Evolutionary conservation across 108 stramenopile genomes (phyloP).

Genomic region (Hondaea fermentalgiana): DNA sequence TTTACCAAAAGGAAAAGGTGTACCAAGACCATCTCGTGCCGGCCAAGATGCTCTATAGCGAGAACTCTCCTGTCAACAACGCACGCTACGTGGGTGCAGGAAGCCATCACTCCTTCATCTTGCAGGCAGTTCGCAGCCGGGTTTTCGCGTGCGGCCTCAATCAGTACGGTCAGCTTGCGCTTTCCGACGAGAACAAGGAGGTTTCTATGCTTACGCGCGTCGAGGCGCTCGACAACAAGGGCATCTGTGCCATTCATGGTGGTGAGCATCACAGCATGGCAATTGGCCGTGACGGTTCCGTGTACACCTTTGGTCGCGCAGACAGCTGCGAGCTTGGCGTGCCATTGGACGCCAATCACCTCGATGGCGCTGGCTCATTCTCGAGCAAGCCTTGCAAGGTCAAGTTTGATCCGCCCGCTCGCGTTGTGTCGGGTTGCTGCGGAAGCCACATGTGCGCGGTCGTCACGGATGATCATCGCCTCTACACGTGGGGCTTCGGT

Average conservation of each 20-base stretch:
- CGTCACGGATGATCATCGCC: slow-evolving; percentile 52
- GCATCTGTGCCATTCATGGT: slow-evolving; percentile 57
- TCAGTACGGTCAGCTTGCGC: slow-evolving; percentile 80
- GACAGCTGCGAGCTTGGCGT: slow-evolving; percentile 76
- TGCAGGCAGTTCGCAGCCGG: slow-evolving; percentile 32
- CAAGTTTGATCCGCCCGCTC: background rate
- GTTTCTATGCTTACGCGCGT: slow-evolving; percentile 37
- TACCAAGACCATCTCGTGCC: slow-evolving; percentile 53
- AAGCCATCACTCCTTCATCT: slow-evolving; percentile 65
- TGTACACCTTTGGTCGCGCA: slow-evolving; percentile 68
- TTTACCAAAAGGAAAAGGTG: slow-evolving; percentile 22
- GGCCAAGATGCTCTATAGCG: slow-evolving; percentile 21
- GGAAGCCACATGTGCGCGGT: slow-evolving; percentile 59
- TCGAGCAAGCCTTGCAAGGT: background rate
- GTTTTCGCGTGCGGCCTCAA: slow-evolving; percentile 73
- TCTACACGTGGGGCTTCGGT: slow-evolving; percentile 86
- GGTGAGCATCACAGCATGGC: slow-evolving; percentile 67
- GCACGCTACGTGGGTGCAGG: slow-evolving; percentile 53
- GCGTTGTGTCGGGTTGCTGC: slow-evolving; percentile 32
- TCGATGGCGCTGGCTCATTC: background rate
- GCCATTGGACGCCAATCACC: slow-evolving; percentile 13
- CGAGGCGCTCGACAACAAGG: slow-evolving; percentile 40
- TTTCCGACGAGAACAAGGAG: slow-evolving; percentile 52
- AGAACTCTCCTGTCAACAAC: background rate
- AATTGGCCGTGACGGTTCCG: slow-evolving; percentile 47